Evolutionary conservation across 1,139 yeast genomes (phyloP).

Genomic region (Eremothecium coryli): DNA sequence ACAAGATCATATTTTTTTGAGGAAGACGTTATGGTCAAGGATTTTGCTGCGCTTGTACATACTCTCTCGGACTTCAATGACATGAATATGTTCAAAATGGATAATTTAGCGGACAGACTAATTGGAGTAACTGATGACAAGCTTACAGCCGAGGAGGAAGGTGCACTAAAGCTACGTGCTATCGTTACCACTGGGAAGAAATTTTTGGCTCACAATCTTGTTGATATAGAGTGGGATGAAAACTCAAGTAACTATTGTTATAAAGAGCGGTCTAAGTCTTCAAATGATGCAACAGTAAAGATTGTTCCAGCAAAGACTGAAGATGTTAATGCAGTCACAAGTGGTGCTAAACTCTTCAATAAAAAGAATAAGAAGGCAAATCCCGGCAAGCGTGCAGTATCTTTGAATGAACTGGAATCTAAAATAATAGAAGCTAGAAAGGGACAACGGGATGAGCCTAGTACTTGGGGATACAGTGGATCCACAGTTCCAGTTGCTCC

Average conservation of each 20-base stretch:
- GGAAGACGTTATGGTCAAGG: constrained; percentile 58
- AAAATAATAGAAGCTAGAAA: constrained; percentile 1
- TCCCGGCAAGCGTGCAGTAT: neutral
- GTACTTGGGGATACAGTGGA: constrained; percentile 26
- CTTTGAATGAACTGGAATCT: constrained; percentile 7
- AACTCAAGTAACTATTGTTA: neutral
- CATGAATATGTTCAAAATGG: constrained; percentile 30
- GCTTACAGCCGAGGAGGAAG: constrained; percentile 29
- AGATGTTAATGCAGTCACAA: neutral
- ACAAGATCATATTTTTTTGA: constrained; percentile 45
- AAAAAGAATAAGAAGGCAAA: neutral
- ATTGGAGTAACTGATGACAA: constrained; percentile 23
- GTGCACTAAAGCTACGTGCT: constrained; percentile 32
- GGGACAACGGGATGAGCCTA: neutral
- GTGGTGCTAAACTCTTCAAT: neutral
- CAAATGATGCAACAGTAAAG: neutral
- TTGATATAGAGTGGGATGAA: constrained; percentile 30
- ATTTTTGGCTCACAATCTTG: constrained; percentile 28
- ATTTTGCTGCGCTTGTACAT: constrained; percentile 45
- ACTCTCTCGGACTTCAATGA: constrained; percentile 56
- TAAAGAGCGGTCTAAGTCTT: neutral
- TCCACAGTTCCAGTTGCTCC: constrained; percentile 29
- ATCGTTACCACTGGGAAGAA: constrained; percentile 33
- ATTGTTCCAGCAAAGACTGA: too few species aligned
- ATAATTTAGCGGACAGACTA: constrained; percentile 26